Conservation (phyloP, 225 moss, liverwort and hornwort species). For the Bryoerythrophyllum caledonicum region DNA sequence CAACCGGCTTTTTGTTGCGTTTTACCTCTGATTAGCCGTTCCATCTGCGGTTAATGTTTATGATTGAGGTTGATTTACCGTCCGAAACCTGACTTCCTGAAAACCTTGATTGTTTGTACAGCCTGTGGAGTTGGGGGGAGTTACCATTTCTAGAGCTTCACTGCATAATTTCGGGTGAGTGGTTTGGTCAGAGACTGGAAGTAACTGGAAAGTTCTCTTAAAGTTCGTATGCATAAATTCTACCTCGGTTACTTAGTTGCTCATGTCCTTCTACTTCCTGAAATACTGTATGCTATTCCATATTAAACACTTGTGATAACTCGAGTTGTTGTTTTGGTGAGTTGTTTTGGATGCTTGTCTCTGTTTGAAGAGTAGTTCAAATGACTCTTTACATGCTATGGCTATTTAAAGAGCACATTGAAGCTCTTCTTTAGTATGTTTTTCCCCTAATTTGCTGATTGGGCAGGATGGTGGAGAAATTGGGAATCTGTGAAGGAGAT, state of each 20-base stretch:
- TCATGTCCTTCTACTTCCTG: constrained; percentile 1
- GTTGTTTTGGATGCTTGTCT: background rate
- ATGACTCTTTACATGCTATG: background rate
- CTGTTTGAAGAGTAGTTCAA: background rate
- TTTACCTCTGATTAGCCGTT: constrained; percentile 17
- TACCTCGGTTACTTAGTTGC: background rate
- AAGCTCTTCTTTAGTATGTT: background rate
- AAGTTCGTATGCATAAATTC: constrained; percentile 12
- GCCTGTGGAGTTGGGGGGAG: constrained; percentile 91
- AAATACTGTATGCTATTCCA: background rate
- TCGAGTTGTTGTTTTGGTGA: constrained; percentile 12
- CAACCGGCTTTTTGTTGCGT: background rate
- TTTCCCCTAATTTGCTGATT: constrained; percentile 19
- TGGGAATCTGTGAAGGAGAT: constrained; percentile 89
- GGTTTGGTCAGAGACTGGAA: constrained; percentile 5
- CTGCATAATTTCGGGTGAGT: constrained; percentile 84
- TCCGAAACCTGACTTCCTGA: constrained; percentile 14
- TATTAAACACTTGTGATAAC: background rate
- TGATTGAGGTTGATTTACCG: background rate
- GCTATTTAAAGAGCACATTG: background rate
- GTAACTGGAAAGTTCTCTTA: constrained; percentile 9
- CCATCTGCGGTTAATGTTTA: constrained; percentile 8
- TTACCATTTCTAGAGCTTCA: constrained; percentile 69
- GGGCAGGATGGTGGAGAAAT: constrained; percentile 65
- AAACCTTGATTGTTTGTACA: constrained; percentile 31